Percentiles rank a stretch among this genome's conserved stretches.
phyloP scores from a whole-genome alignment of 768 basidiomycete species.

The Russula sp. region DNA sequence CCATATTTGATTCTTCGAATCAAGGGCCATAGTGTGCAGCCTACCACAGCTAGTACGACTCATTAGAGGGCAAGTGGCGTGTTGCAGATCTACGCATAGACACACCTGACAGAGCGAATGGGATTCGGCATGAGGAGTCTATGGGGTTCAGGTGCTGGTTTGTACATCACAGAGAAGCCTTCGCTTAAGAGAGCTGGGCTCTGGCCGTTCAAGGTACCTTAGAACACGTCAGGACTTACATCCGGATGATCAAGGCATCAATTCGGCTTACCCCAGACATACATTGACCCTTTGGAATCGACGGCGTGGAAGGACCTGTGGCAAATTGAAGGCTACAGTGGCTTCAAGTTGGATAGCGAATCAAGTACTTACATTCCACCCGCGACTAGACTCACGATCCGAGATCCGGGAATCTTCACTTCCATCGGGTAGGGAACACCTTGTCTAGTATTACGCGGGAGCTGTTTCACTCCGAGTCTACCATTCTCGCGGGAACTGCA shows the following conservation, averaged over 20 bases:
- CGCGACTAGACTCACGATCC: slow-evolving; percentile 70
- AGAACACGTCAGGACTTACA: not conserved
- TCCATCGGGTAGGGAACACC: slow-evolving; percentile 63
- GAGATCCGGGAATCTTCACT: slow-evolving; percentile 55
- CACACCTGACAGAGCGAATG: slow-evolving; percentile 64
- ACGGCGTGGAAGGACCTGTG: slow-evolving; percentile 83
- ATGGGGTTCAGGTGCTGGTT: slow-evolving; percentile 52
- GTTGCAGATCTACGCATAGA: not conserved
- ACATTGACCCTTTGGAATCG: slow-evolving; percentile 66
- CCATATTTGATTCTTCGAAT: slow-evolving; percentile 61
- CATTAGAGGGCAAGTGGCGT: not conserved
- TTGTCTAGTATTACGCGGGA: slow-evolving; percentile 39
- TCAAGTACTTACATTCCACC: slow-evolving; percentile 68
- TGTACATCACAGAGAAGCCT: slow-evolving; percentile 56
- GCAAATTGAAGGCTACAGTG: not conserved
- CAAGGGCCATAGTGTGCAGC: slow-evolving; percentile 64
- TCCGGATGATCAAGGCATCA: not conserved
- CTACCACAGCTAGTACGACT: slow-evolving; percentile 63
- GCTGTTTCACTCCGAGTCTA: slow-evolving; percentile 54
- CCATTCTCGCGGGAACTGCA: slow-evolving; percentile 59
- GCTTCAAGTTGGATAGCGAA: not conserved
- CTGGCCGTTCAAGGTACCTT: slow-evolving; percentile 61
- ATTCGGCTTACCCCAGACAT: slow-evolving; percentile 70
- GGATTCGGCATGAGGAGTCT: slow-evolving; percentile 56
- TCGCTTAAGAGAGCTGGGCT: slow-evolving; percentile 43